Conservation (phyloP, 164 flowering plant species). For the Houttuynia cordata region DNA sequence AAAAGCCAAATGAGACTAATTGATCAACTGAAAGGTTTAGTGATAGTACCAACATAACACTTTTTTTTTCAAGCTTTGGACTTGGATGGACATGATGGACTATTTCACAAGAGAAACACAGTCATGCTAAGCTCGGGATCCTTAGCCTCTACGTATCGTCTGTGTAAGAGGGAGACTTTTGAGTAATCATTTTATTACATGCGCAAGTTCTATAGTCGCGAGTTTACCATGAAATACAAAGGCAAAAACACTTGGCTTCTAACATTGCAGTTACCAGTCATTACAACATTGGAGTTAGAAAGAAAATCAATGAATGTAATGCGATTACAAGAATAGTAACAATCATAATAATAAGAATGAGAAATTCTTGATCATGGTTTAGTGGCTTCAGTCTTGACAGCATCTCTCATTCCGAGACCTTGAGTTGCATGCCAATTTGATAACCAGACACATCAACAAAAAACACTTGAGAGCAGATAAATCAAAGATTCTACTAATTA, state of each 20-base stretch:
- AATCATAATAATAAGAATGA: not conserved
- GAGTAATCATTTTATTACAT: too few species aligned
- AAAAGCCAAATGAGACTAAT: too few species aligned
- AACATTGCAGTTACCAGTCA: not conserved
- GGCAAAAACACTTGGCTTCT: not conserved
- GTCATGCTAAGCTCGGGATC: too few species aligned
- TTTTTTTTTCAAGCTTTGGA: too few species aligned
- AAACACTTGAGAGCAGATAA: not conserved
- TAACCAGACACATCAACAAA: slow-evolving; percentile 51
- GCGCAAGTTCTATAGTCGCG: not conserved
- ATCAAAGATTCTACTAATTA: not conserved
- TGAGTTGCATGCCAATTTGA: slow-evolving; percentile 37
- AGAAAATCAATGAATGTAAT: slow-evolving; percentile 17
- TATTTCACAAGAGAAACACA: too few species aligned
- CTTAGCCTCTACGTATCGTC: too few species aligned
- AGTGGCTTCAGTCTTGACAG: not conserved
- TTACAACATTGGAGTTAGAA: slow-evolving; percentile 7
- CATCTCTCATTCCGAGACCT: slow-evolving; percentile 16
- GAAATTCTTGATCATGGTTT: slow-evolving; percentile 4
- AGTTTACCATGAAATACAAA: not conserved
- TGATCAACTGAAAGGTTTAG: too few species aligned
- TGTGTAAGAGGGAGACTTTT: too few species aligned
- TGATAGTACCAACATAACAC: too few species aligned
- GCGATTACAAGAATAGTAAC: slow-evolving; percentile 1
- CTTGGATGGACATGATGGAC: too few species aligned